Evolutionary conservation across 192 early-diverging fungal genomes (phyloP), one percentile per base, ranked within the genome.

Genomic region (Coemansia sp.): DNA sequence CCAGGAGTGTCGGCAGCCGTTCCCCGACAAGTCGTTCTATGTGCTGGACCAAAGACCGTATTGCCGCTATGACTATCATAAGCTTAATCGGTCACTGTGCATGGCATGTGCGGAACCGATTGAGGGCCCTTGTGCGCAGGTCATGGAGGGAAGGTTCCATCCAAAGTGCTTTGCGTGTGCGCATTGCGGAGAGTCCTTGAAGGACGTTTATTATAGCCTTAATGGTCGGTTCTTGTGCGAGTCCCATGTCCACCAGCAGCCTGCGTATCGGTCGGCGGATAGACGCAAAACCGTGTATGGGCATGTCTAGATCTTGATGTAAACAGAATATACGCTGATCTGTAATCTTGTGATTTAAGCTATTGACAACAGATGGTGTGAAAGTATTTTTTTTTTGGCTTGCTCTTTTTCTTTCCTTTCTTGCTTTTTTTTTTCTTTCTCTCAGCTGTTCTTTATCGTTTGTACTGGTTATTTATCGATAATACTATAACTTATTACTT

Each of bases 41-140:
- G 95, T 97, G n/a, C 89, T 89, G 75, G 90, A 93, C 2, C 87
- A 92, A 75, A 83, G 85, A 40, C 95, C 94, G 57, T 93, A 93
- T 76, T 96, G 95, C 78, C 82, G 87, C 62, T 86, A 91, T 34
- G 93, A 95, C 83, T 97, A 95, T 72, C 94, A 97, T 67, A 87
- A 90, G 85, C 79, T 90, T 64, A 95, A 94, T 73, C 89, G 89
- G 62, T 95, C 94, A 24, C 87, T 97, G 33, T 97, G 95, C 72
- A 88, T 85, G 61, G 74, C 79, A 15, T 97, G 93, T 71, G 81
- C 84, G 36, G 78, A 93, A 22, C 94, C 93, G 12, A 97, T 97
- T 55, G 92, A 97, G 78, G 94, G 95, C 15, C 89, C 92, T 1
- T 97, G 95, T 85, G 95, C 93, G 20, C 92, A 95, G 68, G 92